Percentiles rank a stretch among this genome's conserved stretches.
Evolutionary conservation across 108 stramenopile genomes (phyloP).

Genomic region (Mediolabrus comicus): DNA sequence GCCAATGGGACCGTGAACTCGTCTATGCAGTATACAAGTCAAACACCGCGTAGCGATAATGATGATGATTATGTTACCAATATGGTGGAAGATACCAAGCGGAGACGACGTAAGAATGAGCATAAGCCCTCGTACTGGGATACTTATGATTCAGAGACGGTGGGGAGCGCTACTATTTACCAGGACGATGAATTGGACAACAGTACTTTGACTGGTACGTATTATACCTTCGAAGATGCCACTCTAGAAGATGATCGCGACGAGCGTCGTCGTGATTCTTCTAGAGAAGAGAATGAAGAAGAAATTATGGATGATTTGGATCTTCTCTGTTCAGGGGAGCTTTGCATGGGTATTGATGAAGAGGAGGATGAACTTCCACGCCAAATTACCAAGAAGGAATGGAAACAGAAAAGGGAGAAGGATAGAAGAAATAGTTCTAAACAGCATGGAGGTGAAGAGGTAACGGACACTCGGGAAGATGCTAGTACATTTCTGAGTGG

Average conservation of each 20-base stretch:
- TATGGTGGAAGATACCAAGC: neutral
- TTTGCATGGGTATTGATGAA: neutral
- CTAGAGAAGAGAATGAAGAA: too few relatives aligned
- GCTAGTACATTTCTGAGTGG: neutral
- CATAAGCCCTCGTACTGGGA: neutral
- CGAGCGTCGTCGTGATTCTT: neutral
- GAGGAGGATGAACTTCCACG: neutral
- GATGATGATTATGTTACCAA: conserved; percentile 9
- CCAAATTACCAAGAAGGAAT: neutral
- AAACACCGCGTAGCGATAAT: neutral
- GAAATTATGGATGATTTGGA: too few relatives aligned
- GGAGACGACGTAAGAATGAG: neutral
- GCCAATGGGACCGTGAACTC: too few relatives aligned
- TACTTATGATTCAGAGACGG: neutral
- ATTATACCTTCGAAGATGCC: neutral
- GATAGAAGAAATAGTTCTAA: neutral
- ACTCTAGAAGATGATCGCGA: neutral
- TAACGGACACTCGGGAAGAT: neutral
- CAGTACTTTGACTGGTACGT: neutral
- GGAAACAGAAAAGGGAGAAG: neutral
- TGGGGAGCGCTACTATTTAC: neutral
- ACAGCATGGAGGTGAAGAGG: neutral
- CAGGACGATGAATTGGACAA: neutral
- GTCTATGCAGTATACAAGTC: too few relatives aligned
- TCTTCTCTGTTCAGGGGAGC: too few relatives aligned